These are phyloP conservation scores for Xylariaceae sp. DNA, from an alignment of 2,329 filamentous ascomycete genomes.

Conservation along the genomic window DNA sequence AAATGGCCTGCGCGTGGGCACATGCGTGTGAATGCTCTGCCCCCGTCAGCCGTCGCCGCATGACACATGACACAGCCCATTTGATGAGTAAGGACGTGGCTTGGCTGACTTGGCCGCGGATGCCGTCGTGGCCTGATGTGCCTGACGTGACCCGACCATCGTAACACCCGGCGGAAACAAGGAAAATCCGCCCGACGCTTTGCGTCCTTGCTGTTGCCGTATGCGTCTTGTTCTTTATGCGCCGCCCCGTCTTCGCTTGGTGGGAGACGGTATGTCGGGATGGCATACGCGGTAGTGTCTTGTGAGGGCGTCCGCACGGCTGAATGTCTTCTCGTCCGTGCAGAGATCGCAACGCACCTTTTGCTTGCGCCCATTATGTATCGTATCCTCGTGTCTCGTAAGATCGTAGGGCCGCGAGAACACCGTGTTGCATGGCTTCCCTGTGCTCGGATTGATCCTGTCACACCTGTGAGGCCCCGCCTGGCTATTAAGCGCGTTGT, in stretches of 20 bases:
- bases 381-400: constrained; percentile 94
- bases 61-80: background rate
- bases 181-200: background rate
- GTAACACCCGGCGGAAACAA: background rate
- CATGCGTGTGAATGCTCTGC: background rate
- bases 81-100: constrained; percentile 3
- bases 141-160: constrained; percentile 1
- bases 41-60: background rate
- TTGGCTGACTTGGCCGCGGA: constrained; percentile 4
- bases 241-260: constrained; percentile 47
- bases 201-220: background rate
- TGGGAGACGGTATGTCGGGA: constrained; percentile 79
- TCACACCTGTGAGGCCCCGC: constrained; percentile 91
- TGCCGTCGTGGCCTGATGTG: background rate
- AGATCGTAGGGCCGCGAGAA: constrained; percentile 96
- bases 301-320: constrained; percentile 88
- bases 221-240: background rate
- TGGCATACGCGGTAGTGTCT: constrained; percentile 93
- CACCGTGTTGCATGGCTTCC: constrained; percentile 88
- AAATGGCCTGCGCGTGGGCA: constrained; percentile 2
- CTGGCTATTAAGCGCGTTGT: constrained; percentile 70
- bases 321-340: constrained; percentile 96
- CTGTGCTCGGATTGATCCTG: constrained; percentile 88
- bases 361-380: constrained; percentile 90
- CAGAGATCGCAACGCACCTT: constrained; percentile 92